phyloP scores from a whole-genome alignment of 179 eudicot genomes.

The Spinacia oleracea region DNA sequence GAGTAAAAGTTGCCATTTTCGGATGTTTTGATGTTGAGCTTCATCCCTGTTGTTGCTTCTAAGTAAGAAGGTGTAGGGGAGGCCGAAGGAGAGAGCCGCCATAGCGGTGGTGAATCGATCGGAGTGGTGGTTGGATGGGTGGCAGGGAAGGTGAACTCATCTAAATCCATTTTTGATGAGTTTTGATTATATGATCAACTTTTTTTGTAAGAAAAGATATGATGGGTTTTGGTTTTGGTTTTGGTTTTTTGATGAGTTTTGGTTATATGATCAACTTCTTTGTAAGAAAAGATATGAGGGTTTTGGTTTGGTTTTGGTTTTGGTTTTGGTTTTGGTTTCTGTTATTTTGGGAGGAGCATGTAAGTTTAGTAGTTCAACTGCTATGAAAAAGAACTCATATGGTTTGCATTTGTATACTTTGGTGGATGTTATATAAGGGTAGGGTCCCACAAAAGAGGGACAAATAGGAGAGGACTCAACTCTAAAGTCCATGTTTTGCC shows the following conservation, averaged over 20 bases:
- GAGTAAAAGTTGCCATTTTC: not conserved
- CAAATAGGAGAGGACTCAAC: not conserved
- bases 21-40: not conserved
- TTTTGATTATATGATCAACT: not conserved
- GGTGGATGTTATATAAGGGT: conserved; percentile 9
- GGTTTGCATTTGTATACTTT: not conserved
- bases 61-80: conserved; percentile 32
- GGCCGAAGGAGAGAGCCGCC: conserved; percentile 38
- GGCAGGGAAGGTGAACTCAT: conserved; percentile 40
- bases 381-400: conserved; percentile 20
- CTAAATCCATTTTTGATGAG: conserved; percentile 26
- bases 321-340: not conserved
- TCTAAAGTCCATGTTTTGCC: conserved; percentile 18
- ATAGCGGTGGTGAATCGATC: conserved; percentile 39
- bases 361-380: conserved; percentile 34
- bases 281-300: not conserved
- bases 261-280: not conserved
- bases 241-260: not conserved
- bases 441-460: not conserved
- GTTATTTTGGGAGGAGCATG: not conserved
- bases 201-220: not conserved
- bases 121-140: conserved; percentile 24
- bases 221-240: not conserved
- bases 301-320: no score
- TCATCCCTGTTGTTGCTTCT: not conserved